phyloP scores from a whole-genome alignment of 148 eudicot genomes.

The Fallopia convolvulus region DNA sequence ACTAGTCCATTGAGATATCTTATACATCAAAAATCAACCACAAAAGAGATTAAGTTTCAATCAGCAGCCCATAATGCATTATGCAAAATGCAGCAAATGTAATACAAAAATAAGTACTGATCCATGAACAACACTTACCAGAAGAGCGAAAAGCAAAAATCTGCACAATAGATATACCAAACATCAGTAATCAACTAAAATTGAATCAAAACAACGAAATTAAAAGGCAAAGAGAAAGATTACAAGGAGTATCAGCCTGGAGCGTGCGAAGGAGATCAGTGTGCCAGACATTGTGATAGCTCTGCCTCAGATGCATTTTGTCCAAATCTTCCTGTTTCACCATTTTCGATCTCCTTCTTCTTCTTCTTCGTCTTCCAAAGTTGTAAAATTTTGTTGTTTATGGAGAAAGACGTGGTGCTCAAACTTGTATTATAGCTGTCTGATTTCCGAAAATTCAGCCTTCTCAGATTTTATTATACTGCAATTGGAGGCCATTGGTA shows the following conservation, averaged over 20 bases:
- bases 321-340: slow-evolving; percentile 46
- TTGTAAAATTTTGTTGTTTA: background rate
- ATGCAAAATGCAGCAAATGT: no score
- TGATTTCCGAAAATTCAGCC: background rate
- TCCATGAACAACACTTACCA: slow-evolving; percentile 39
- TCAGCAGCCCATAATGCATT: no score
- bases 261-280: slow-evolving; percentile 58
- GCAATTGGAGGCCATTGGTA: background rate
- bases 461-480: background rate
- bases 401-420: background rate
- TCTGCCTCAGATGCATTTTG: slow-evolving; percentile 70
- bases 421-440: slow-evolving; percentile 8
- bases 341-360: slow-evolving; percentile 22
- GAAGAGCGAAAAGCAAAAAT: slow-evolving; percentile 55
- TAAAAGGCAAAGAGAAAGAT: background rate
- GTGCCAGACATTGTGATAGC: slow-evolving; percentile 78
- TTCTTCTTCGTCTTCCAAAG: background rate
- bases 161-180: slow-evolving; percentile 25
- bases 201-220: background rate
- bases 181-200: background rate
- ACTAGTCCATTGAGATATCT: no score
- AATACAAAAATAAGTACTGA: no score
- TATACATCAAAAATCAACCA: no score
- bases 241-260: slow-evolving; percentile 71
- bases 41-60: background rate